These are phyloP conservation scores for Gossypium trilobum DNA, from an alignment of 441 rosid genomes.

Conservation along the genomic window DNA sequence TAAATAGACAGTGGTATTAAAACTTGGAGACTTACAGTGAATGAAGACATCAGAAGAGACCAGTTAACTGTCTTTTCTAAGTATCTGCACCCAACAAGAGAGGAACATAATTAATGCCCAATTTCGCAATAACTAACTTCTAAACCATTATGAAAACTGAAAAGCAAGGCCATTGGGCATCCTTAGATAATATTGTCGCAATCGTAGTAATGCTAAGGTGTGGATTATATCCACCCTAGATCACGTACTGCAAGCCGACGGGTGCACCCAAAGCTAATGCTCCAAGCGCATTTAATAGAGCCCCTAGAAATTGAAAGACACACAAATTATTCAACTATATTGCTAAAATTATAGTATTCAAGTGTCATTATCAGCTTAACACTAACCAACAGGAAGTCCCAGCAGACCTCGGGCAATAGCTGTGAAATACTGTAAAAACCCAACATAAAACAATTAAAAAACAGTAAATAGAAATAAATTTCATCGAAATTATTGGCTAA, in stretches of 20 bases:
- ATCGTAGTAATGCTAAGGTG: background rate
- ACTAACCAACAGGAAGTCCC: conserved; percentile 62
- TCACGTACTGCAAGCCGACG: conserved; percentile 56
- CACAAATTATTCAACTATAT: background rate
- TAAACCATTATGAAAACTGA: background rate
- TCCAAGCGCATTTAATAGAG: conserved; percentile 57
- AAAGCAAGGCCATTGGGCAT: background rate
- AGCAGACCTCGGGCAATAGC: conserved; percentile 49
- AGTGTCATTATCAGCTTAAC: conserved; percentile 24
- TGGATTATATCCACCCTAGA: conserved; percentile 1
- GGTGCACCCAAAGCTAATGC: conserved; percentile 81
- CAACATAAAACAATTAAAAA: background rate
- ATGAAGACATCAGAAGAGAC: conserved; percentile 71
- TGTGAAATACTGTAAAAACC: conserved; percentile 49
- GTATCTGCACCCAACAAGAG: conserved; percentile 34
- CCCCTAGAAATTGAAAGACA: conserved; percentile 36
- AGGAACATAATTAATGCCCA: conserved; percentile 7
- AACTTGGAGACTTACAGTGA: conserved; percentile 42
- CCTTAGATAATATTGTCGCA: background rate
- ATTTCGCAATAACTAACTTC: background rate
- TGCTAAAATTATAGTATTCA: background rate
- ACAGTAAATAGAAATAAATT: background rate
- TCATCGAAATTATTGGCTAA: conserved; percentile 18
- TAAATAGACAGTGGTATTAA: background rate
- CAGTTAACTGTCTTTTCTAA: conserved; percentile 47